These are phyloP conservation scores for Phialophora chinensis DNA, from an alignment of 2,329 filamentous ascomycete genomes.

Conservation along the genomic window DNA sequence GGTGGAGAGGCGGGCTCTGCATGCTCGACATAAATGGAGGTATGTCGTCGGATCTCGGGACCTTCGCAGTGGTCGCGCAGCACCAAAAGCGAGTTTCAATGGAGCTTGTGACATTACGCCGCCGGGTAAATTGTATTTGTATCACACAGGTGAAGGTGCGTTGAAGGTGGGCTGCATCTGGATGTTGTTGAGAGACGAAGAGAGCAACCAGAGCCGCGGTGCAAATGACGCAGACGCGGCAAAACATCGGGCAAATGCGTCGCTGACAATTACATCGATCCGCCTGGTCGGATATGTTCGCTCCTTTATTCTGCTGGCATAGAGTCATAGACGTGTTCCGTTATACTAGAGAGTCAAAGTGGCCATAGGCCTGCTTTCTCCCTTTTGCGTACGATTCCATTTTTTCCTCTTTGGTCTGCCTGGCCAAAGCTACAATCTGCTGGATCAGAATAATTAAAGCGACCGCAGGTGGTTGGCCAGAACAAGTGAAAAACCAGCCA, in stretches of 20 bases:
- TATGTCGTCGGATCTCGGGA: conserved; percentile 33
- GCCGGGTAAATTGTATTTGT: neutral
- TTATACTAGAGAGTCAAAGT: neutral
- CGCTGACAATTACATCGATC: conserved; percentile 28
- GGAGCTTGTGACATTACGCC: conserved; percentile 28
- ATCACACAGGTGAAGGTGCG: neutral
- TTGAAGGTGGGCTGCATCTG: neutral
- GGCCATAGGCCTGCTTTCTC: neutral
- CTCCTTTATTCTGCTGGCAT: neutral
- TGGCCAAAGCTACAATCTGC: neutral
- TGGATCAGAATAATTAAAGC: neutral
- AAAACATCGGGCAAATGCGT: conserved; percentile 15
- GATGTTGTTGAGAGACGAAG: neutral
- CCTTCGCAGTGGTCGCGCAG: conserved; percentile 32
- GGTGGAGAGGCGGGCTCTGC: conserved; percentile 17
- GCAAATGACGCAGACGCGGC: conserved; percentile 10
- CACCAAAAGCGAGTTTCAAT: conserved; percentile 42
- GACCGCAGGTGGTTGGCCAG: neutral
- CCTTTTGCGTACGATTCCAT: neutral
- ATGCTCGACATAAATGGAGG: conserved; percentile 33
- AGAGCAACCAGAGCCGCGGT: neutral
- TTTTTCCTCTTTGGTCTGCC: neutral
- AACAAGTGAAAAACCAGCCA: neutral
- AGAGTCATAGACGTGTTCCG: neutral
- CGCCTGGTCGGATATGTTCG: neutral